These are phyloP conservation scores for Trametes cinnabarina DNA, from an alignment of 768 basidiomycete species.

Conservation along the genomic window DNA sequence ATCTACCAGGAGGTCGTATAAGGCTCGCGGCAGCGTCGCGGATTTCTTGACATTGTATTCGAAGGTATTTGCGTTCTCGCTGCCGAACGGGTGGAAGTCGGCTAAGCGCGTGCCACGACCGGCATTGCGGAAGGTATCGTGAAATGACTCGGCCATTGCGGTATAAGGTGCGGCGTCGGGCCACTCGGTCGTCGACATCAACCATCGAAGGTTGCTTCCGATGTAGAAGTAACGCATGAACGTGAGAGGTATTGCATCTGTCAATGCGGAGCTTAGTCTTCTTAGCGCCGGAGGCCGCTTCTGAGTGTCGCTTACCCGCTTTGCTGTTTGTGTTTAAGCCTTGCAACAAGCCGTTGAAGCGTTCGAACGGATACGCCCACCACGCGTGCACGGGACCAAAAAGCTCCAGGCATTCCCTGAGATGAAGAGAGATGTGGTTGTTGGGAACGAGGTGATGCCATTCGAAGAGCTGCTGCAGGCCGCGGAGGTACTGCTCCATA, in stretches of 20 bases:
- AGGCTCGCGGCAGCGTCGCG: not conserved
- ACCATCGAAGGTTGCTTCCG: not conserved
- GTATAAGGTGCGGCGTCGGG: not conserved
- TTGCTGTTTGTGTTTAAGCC: conserved; percentile 26
- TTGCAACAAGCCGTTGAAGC: conserved; percentile 30
- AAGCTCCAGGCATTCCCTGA: conserved; percentile 24
- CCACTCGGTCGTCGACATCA: not conserved
- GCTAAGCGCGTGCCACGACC: not conserved
- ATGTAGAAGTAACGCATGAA: conserved; percentile 2
- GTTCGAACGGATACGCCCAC: conserved; percentile 31
- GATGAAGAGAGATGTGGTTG: conserved; percentile 36
- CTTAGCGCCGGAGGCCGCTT: too few relatives aligned
- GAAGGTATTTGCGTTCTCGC: not conserved
- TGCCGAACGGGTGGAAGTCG: not conserved
- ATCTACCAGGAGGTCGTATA: not conserved
- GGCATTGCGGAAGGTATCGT: not conserved
- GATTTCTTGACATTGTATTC: not conserved
- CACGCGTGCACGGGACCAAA: conserved; percentile 32
- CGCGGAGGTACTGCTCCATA: conserved; percentile 22
- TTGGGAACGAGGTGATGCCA: conserved; percentile 25
- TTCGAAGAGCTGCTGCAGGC: conserved; percentile 25
- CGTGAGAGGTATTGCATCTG: not conserved
- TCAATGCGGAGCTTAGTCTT: too few relatives aligned
- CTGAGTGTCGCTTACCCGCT: too few relatives aligned
- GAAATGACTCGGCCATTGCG: not conserved